phyloP scores from a whole-genome alignment of 2,329 filamentous ascomycete genomes.

The Aureobasidium sp. region DNA sequence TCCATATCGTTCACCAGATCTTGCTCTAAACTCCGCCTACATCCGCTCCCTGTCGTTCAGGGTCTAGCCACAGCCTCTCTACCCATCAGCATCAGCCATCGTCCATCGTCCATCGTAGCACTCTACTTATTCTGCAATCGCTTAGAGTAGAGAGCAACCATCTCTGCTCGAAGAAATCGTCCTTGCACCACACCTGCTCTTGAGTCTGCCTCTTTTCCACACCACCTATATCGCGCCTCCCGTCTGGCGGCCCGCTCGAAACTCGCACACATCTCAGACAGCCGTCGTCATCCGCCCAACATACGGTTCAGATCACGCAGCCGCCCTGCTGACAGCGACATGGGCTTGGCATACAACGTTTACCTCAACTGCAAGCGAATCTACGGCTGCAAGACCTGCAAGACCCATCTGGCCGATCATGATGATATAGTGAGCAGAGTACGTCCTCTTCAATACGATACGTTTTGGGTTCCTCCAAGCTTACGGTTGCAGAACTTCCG shows the following conservation, averaged over 20 bases:
- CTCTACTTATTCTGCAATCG: not conserved
- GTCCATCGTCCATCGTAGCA: not conserved
- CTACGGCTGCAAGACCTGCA: constrained; percentile 63
- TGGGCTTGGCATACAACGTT: constrained; percentile 19
- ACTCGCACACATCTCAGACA: not conserved
- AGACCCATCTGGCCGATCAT: constrained; percentile 88
- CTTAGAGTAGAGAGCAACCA: not conserved
- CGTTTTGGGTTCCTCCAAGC: constrained; percentile 1
- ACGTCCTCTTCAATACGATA: constrained; percentile 26
- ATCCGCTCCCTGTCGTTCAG: not conserved
- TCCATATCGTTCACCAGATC: not conserved
- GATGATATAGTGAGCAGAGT: constrained; percentile 94
- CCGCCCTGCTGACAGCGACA: constrained; percentile 12
- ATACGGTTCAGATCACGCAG: constrained; percentile 11
- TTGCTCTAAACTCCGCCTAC: constrained; percentile 4
- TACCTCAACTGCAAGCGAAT: constrained; percentile 18
- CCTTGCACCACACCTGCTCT: not conserved
- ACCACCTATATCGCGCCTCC: not conserved
- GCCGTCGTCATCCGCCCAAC: not conserved
- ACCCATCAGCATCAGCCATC: no score
- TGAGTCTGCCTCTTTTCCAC: not conserved
- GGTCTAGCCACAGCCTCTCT: not conserved
- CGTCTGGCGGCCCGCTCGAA: not conserved
- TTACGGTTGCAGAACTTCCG: constrained; percentile 69
- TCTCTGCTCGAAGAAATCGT: not conserved